These are phyloP conservation scores for Boletus rubescentipes DNA, from an alignment of 768 basidiomycete species.

Conservation along the genomic window DNA sequence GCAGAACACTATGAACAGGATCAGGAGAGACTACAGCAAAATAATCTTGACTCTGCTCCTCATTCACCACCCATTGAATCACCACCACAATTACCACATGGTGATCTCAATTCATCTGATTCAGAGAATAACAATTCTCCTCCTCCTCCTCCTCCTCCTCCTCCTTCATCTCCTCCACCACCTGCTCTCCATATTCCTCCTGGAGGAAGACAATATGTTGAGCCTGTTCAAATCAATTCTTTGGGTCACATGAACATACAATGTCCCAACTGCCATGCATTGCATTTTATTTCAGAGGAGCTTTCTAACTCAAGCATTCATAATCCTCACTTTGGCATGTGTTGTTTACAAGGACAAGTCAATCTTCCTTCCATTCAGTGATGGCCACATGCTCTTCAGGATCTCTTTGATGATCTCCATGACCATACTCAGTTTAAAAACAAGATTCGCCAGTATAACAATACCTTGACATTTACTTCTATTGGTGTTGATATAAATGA, in stretches of 20 bases:
- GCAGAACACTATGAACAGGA: constrained; percentile 4
- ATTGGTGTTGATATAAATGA: neutral
- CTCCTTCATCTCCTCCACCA: neutral
- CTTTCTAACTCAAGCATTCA: neutral
- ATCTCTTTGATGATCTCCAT: constrained; percentile 16
- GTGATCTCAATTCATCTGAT: too few species aligned
- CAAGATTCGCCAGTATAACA: constrained; percentile 43
- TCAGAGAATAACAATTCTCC: too few species aligned
- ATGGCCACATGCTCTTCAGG: constrained; percentile 15
- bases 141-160: too few species aligned
- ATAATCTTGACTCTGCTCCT: too few species aligned
- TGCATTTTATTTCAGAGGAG: constrained; percentile 18
- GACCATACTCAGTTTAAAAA: constrained; percentile 22
- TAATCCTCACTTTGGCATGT: constrained; percentile 23
- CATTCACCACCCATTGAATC: too few species aligned
- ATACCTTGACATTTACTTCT: constrained; percentile 7
- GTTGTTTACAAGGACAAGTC: constrained; percentile 31
- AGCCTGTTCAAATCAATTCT: constrained; percentile 6
- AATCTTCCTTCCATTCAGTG: constrained; percentile 16
- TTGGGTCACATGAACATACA: constrained; percentile 6
- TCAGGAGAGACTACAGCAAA: neutral
- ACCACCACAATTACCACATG: too few species aligned
- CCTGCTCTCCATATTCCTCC: neutral
- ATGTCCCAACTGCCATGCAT: constrained; percentile 18
- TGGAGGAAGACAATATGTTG: constrained; percentile 7